Percentiles rank a stretch among this genome's conserved stretches.
Conservation (phyloP, 805 yeast genomes). For the Aciculoconidium aculeatum region DNA sequence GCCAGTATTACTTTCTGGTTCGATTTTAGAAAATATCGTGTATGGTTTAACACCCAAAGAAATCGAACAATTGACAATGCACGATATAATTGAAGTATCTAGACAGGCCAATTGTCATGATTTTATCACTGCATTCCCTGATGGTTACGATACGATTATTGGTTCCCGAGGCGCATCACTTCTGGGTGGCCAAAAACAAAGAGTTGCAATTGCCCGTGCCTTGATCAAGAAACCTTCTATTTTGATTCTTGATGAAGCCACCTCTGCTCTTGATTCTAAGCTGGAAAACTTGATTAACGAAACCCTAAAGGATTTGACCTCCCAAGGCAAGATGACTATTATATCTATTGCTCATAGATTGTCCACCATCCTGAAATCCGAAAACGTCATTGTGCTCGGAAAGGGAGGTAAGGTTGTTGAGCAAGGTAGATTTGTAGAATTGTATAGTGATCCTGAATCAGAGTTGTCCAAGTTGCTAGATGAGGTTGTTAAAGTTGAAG, state of each 20-base stretch:
- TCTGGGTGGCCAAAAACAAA: constrained; percentile 75
- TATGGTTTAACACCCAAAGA: constrained; percentile 41
- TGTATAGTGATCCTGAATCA: constrained; percentile 35
- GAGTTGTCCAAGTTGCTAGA: constrained; percentile 37
- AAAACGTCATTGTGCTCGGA: constrained; percentile 38
- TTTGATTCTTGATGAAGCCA: constrained; percentile 63
- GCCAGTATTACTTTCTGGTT: constrained; percentile 52
- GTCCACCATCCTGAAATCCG: constrained; percentile 41
- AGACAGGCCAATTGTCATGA: constrained; percentile 55
- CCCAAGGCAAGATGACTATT: constrained; percentile 36
- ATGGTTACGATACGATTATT: constrained; percentile 52
- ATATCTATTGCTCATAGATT: constrained; percentile 41
- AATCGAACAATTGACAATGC: constrained; percentile 30
- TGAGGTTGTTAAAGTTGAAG: constrained; percentile 17
- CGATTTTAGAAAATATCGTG: constrained; percentile 50
- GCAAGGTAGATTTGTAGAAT: constrained; percentile 33
- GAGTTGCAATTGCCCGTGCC: constrained; percentile 72
- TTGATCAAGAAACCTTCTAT: constrained; percentile 61
- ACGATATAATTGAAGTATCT: constrained; percentile 39
- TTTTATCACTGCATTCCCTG: constrained; percentile 50
- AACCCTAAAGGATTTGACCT: constrained; percentile 32
- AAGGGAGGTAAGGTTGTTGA: constrained; percentile 38
- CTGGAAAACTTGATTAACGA: constrained; percentile 43
- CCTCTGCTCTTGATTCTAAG: constrained; percentile 54
- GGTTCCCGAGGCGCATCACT: constrained; percentile 54